These are phyloP conservation scores for Nicotiana knightiana DNA, from an alignment of 257 asterid genomes.

Conservation along the genomic window DNA sequence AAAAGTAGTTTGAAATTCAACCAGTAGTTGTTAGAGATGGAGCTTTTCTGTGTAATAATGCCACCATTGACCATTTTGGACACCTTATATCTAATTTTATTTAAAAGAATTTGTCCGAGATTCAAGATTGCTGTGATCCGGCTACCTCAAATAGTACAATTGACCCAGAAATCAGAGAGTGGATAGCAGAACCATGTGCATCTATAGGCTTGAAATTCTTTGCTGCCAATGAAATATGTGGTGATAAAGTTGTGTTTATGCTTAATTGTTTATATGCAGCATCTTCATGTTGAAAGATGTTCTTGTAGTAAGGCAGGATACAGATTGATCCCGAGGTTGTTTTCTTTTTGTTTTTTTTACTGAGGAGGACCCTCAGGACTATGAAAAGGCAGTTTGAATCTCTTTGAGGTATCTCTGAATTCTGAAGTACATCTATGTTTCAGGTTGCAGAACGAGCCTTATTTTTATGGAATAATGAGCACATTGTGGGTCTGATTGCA, in stretches of 20 bases:
- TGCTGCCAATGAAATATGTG: neutral
- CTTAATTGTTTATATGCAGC: neutral
- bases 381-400: neutral
- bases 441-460: slow-evolving; percentile 89
- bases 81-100: neutral
- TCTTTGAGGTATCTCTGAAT: neutral
- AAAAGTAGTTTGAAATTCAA: neutral
- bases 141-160: neutral
- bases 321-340: neutral
- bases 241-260: neutral
- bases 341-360: neutral
- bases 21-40: neutral
- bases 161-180: neutral
- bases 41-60: neutral
- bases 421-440: slow-evolving; percentile 15
- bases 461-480: slow-evolving; percentile 73
- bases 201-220: neutral
- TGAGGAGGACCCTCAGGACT: neutral
- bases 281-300: neutral
- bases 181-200: neutral
- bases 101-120: too few species aligned
- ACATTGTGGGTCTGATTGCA: slow-evolving; percentile 53
- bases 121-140: neutral
- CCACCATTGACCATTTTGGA: neutral
- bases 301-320: neutral